These are phyloP conservation scores for Saccharum officinarum DNA, from an alignment of 176 grass and related monocot genomes.

Conservation along the genomic window DNA sequence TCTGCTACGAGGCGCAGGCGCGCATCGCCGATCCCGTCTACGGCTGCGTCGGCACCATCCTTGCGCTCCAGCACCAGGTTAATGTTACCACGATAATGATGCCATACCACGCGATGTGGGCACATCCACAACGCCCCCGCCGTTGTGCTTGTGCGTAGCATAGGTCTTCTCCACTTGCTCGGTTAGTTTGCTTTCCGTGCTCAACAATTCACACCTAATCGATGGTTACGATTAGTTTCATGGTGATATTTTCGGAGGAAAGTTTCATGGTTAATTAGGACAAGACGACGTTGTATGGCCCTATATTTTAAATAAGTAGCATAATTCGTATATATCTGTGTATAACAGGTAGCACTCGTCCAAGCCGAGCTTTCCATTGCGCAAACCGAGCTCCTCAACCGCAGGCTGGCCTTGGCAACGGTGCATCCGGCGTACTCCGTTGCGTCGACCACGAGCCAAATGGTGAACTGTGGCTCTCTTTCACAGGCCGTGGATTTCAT, in stretches of 20 bases:
- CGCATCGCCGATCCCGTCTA: slow-evolving; percentile 80
- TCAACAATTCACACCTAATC: not conserved
- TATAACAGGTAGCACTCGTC: slow-evolving; percentile 51
- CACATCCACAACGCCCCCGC: not conserved
- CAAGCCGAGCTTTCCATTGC: slow-evolving; percentile 60
- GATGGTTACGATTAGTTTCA: not conserved
- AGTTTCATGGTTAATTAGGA: not conserved
- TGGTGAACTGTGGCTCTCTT: slow-evolving; percentile 44
- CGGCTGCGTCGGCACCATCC: slow-evolving; percentile 76
- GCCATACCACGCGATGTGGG: not conserved
- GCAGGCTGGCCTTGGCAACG: slow-evolving; percentile 47
- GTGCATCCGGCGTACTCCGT: slow-evolving; percentile 48
- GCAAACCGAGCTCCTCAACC: slow-evolving; percentile 60
- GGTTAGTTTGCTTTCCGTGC: not conserved
- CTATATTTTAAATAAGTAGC: not conserved
- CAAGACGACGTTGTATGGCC: not conserved
- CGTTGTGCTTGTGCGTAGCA: not conserved
- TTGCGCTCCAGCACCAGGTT: slow-evolving; percentile 76
- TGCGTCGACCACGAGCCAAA: slow-evolving; percentile 31
- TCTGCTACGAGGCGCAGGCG: slow-evolving; percentile 87
- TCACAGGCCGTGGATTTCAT: slow-evolving; percentile 47
- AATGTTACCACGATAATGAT: too few species aligned
- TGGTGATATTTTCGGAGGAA: not conserved
- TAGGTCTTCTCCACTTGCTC: not conserved
- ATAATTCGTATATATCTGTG: not conserved